Evolutionary conservation across 257 asterid species (phyloP).

Genomic region (Linderniella brevidens): DNA sequence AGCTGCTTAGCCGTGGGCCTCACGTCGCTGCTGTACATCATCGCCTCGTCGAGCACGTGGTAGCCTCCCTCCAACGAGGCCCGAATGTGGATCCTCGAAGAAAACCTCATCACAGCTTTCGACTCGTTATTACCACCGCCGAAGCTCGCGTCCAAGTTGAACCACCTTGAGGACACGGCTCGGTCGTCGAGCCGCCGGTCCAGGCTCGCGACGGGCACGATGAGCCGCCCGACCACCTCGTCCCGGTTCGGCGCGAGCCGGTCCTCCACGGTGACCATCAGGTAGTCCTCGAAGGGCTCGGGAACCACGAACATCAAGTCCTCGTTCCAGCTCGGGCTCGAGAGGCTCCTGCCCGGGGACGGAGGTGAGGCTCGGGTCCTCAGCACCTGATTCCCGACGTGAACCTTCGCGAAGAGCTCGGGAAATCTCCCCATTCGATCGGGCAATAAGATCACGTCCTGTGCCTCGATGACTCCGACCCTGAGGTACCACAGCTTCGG

Average conservation of each 20-base stretch:
- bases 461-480: conserved; percentile 66
- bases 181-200: conserved; percentile 63
- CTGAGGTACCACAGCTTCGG: conserved; percentile 85
- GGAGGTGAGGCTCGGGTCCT: conserved; percentile 53
- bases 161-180: conserved; percentile 53
- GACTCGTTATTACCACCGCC: conserved; percentile 24
- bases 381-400: conserved; percentile 65
- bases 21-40: conserved; percentile 70
- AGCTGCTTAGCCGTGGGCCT: conserved; percentile 82
- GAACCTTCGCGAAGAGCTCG: conserved; percentile 61
- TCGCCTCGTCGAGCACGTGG: conserved; percentile 83
- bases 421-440: conserved; percentile 56
- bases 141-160: conserved; percentile 42
- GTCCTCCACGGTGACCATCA: conserved; percentile 51
- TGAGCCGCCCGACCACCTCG: conserved; percentile 46
- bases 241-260: conserved; percentile 37
- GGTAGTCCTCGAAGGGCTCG: conserved; percentile 70
- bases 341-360: conserved; percentile 23
- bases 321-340: conserved; percentile 70
- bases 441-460: conserved; percentile 50
- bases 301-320: conserved; percentile 73
- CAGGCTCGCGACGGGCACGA: conserved; percentile 28
- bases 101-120: conserved; percentile 35
- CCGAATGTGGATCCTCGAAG: conserved; percentile 68
- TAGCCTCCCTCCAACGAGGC: conserved; percentile 77